These are phyloP conservation scores for Leavenworthia alabamica DNA, from an alignment of 345 rosid species.

Conservation along the genomic window DNA sequence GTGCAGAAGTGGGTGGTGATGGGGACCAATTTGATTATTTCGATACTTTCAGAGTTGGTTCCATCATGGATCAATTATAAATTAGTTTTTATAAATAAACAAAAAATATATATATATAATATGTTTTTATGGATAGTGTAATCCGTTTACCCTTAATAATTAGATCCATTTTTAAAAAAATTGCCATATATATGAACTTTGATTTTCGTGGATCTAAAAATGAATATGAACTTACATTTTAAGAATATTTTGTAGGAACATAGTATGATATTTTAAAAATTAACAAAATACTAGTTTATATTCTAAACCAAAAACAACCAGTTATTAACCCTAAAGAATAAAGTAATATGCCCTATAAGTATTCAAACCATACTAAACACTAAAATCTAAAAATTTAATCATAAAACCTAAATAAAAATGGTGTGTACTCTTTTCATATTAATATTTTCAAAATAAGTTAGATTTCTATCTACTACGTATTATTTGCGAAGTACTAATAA, in stretches of 20 bases:
- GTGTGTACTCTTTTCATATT: not conserved
- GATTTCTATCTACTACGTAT: no score
- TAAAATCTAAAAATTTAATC: not conserved
- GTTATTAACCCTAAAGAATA: not conserved
- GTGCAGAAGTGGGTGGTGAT: constrained; percentile 30
- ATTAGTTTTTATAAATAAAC: no score
- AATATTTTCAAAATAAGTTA: not conserved
- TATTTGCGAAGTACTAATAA: no score
- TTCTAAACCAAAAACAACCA: not conserved
- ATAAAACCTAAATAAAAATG: not conserved
- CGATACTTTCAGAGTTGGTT: constrained; percentile 30
- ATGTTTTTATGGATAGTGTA: no score
- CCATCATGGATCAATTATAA: not conserved
- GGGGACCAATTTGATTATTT: constrained; percentile 36
- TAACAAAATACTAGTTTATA: not conserved
- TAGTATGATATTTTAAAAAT: not conserved
- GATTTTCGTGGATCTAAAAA: not conserved
- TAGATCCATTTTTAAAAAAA: not conserved
- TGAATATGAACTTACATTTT: not conserved
- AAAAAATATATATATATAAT: no score
- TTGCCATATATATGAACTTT: not conserved
- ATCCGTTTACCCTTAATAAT: no score
- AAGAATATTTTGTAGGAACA: not conserved
- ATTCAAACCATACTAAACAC: not conserved
- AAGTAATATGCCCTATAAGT: not conserved